Base-by-base conservation (phyloP, 2,329 filamentous ascomycete species). In the Neocatenulostroma microsporum region DNA sequence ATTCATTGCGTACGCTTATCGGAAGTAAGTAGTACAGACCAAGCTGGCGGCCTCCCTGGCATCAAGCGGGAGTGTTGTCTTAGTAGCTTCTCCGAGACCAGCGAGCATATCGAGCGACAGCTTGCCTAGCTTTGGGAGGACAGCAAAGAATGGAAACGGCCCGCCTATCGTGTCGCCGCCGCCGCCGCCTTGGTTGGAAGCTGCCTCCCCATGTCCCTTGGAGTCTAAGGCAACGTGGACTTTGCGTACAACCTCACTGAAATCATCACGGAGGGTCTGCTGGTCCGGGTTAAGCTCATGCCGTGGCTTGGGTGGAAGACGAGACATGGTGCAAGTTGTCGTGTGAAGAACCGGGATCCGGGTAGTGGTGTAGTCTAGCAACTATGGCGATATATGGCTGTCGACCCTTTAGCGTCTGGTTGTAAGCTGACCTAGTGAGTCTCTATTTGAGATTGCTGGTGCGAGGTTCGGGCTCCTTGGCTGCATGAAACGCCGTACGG, bases 211-310 rank as follows among this genome's bases (percentile, higher is more conserved):
- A n/a, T n/a, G n/a, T n/a, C n/a, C n/a, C n/a, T n/a, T n/a, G n/a
- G n/a, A n/a, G n/a, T n/a, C n/a, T n/a, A n/a, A n/a, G n/a, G n/a
- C n/a, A n/a, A n/a, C n/a, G n/a, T n/a, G n/a, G n/a, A n/a, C 21
- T 21, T 14, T n/a, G n/a, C n/a, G n/a, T 21, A 33, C 30, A 14
- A 11, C 21, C 19, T 33, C 19, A 20, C 15, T 21, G 21, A 33
- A 33, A 17, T 33, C 18, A 15, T 33, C 30, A 14, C 14, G 20
- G 14, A 33, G 24, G 10, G 19, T 13, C 13, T 24, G 30, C 14
- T 33, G 30, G 14, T 33, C 30, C 11, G 30, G 19, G 13, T 21
- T 33, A 13, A 33, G 30, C 21, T 33, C 17, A 11, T 33, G 18
- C 17, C 30, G 30, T 9, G 19, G 19, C 30, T 9, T 18, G 21